Evolutionary conservation across 75 land plant species (phyloP).

Genomic region (Pinus albicaulis): DNA sequence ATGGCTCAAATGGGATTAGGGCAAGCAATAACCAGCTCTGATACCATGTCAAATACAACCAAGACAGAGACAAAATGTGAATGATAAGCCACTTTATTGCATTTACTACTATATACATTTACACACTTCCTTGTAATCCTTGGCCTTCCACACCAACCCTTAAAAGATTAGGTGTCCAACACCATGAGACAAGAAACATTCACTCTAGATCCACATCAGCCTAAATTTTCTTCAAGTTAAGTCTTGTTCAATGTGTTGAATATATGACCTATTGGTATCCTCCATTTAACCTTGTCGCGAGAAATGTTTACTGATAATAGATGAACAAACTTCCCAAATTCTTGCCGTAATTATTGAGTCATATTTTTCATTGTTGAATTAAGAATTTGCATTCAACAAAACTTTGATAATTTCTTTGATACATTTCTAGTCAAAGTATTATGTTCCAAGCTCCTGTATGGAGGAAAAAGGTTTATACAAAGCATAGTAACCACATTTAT

Average conservation of each 20-base stretch:
- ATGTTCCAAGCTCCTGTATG: conserved; percentile 52
- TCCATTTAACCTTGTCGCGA: conserved; percentile 70
- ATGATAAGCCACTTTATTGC: too few relatives aligned
- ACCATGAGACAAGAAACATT: conserved; percentile 62
- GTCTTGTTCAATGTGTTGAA: conserved; percentile 62
- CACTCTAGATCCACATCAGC: conserved; percentile 71
- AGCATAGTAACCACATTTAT: not conserved
- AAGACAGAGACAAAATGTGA: too few relatives aligned
- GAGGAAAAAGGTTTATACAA: not conserved
- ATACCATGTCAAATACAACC: too few relatives aligned
- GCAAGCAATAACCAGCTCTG: too few relatives aligned
- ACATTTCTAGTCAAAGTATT: conserved; percentile 74
- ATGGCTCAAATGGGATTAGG: too few relatives aligned
- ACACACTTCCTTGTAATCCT: too few relatives aligned
- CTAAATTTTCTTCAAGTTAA: conserved; percentile 67
- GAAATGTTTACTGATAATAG: conserved; percentile 72
- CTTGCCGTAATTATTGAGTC: conserved; percentile 62
- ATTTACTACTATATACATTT: too few relatives aligned
- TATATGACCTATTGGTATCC: conserved; percentile 66
- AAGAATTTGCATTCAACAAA: conserved; percentile 49
- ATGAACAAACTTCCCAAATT: conserved; percentile 54
- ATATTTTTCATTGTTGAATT: conserved; percentile 77
- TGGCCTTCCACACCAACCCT: too few relatives aligned
- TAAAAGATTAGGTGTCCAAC: too few relatives aligned
- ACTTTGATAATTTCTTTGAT: conserved; percentile 57